Evolutionary conservation across 768 basidiomycete genomes (phyloP), one percentile per base, ranked within the genome.

Genomic region (Lentinus tigrinus): DNA sequence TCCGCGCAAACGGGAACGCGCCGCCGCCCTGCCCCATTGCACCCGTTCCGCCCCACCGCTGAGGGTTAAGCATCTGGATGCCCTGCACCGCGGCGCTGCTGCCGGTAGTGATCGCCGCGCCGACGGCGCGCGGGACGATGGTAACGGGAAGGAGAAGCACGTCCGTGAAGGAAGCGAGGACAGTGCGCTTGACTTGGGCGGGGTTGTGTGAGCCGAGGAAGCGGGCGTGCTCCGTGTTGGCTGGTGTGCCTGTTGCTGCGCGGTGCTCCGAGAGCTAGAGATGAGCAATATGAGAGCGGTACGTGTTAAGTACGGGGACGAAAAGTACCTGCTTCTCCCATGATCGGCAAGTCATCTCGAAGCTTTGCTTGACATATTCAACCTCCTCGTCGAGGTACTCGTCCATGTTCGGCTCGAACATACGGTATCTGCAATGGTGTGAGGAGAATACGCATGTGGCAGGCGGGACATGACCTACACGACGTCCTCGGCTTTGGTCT

Each of bases 401-500:
- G 68, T 97, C 95, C 93, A 98, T 97, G 70, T 95, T 91, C 10
- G 82, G 77, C 72, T 98, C 95, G 64, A 98, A 98, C 93, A 98
- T 97, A 46, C 81, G 83, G 70, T 93, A 96, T 13, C 94, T 95
- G 64, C 23, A 55, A 21, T 10, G 49, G 48, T 8, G n/a, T 14
- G 57, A 23, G 56, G 49, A 9, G 40, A 17, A 24, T 23, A 26
- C 19, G 46, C 13, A 43, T 14, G 43, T 10, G 4, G 48, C 16
- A 28, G 9, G 42, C 38, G 31, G 50, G 36, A 58, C 51, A 9
- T 21, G 51, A 79, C 86, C 65, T 67, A 96, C 89, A 96, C 79
- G 42, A 95, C 83, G 70, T 96, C 92, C 69, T 97, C 93, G 0
- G 87, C 87, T 38, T 79, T 77, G 8, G 79, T 78, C 50, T 73